Evolutionary conservation across 331 rosid genomes (phyloP).

Genomic region (Rosa hybrid): DNA sequence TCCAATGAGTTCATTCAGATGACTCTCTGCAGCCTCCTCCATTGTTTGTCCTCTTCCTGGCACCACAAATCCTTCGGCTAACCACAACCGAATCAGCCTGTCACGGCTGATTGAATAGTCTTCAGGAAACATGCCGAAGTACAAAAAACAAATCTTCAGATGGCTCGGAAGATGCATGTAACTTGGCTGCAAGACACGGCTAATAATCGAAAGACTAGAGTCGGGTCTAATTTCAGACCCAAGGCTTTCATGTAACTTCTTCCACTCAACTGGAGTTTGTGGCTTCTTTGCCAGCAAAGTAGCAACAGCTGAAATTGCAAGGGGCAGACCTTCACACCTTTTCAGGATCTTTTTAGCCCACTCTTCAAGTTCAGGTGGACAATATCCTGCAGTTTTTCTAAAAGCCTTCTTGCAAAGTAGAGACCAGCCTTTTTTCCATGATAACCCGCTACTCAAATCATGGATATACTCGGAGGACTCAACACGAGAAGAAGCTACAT

Average conservation of each 20-base stretch:
- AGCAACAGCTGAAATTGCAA: constrained; percentile 4
- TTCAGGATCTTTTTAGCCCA: background rate
- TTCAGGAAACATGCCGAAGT: constrained; percentile 29
- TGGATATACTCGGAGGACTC: background rate
- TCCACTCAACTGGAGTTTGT: background rate
- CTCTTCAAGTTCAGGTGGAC: background rate
- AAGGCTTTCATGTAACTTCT: background rate
- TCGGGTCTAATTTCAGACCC: background rate
- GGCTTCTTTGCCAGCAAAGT: background rate
- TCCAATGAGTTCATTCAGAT: background rate
- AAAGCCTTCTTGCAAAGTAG: constrained; percentile 8
- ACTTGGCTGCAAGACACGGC: constrained; percentile 10
- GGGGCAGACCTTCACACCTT: constrained; percentile 20
- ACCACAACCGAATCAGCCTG: constrained; percentile 27
- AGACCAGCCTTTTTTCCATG: background rate
- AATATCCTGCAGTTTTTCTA: background rate
- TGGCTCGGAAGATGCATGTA: constrained; percentile 14
- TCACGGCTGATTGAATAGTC: constrained; percentile 1
- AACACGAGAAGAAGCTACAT: background rate
- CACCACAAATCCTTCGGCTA: constrained; percentile 20
- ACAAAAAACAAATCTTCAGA: constrained; percentile 21
- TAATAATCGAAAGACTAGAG: background rate
- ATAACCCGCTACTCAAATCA: constrained; percentile 4
- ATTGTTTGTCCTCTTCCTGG: background rate
- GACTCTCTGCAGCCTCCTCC: constrained; percentile 20